A percentile compares a stretch with the other conserved stretches of the same genome.
Evolutionary conservation across 2,329 filamentous ascomycete species (phyloP).

Genomic region (Raffaelea ambrosiae): DNA sequence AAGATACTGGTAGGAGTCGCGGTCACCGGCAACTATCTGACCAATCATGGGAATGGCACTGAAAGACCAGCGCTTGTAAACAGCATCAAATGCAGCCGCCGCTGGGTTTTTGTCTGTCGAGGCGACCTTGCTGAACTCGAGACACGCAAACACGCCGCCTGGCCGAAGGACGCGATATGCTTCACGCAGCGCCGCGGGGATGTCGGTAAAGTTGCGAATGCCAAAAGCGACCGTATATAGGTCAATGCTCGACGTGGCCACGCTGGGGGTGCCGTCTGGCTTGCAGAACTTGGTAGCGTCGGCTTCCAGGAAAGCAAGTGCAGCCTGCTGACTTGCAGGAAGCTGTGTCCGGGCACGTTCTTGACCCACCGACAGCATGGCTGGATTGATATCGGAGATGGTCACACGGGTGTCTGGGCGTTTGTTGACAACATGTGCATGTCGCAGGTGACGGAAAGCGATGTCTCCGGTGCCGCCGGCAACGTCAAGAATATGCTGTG

Average conservation of each 20-base stretch:
- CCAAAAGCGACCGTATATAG: conserved; percentile 97
- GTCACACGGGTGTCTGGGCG: conserved; percentile 78
- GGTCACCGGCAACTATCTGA: conserved; percentile 85
- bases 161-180: conserved; percentile 86
- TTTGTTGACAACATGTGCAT: conserved; percentile 70
- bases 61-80: conserved; percentile 97
- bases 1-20: conserved; percentile 95
- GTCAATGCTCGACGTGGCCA: conserved; percentile 69
- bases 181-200: conserved; percentile 71
- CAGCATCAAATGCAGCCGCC: conserved; percentile 66
- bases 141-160: conserved; percentile 89
- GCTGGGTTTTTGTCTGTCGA: conserved; percentile 29
- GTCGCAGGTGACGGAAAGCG: conserved; percentile 89
- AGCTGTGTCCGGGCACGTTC: conserved; percentile 60
- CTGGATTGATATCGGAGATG: conserved; percentile 90
- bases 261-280: conserved; percentile 29
- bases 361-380: conserved; percentile 84
- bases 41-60: conserved; percentile 89
- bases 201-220: conserved; percentile 94
- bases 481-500: conserved; percentile 81
- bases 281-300: conserved; percentile 68
- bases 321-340: conserved; percentile 44
- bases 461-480: conserved; percentile 97
- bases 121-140: conserved; percentile 85
- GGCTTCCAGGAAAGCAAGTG: conserved; percentile 73